Percentiles rank a stretch among this genome's conserved stretches.
phyloP scores from a whole-genome alignment of 768 basidiomycete species.

The Galerina marginata region DNA sequence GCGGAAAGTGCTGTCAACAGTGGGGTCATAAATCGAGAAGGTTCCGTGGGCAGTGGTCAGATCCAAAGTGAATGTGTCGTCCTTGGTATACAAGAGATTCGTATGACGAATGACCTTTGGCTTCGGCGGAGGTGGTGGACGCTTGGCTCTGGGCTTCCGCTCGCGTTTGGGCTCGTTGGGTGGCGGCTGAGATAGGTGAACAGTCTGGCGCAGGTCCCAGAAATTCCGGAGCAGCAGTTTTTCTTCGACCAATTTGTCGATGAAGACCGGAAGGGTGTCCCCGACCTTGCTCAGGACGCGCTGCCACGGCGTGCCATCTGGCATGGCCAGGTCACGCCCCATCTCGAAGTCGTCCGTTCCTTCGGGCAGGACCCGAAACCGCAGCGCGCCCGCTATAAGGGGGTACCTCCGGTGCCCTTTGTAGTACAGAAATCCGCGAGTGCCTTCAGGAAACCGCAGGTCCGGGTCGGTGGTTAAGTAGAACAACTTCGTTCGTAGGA shows the following conservation, averaged over 20 bases:
- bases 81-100: neutral
- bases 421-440: constrained; percentile 1
- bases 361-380: neutral
- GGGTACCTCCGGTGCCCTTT: neutral
- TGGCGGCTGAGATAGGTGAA: too few relatives aligned
- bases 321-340: neutral
- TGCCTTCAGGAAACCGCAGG: neutral
- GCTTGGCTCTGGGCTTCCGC: too few relatives aligned
- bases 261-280: neutral
- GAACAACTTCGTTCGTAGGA: neutral
- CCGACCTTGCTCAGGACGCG: neutral
- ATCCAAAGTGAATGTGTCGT: neutral
- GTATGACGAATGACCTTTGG: neutral
- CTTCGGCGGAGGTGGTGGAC: neutral
- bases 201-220: neutral
- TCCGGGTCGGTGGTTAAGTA: neutral
- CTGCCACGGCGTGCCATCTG: neutral
- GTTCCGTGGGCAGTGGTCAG: neutral
- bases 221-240: neutral
- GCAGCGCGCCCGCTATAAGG: neutral
- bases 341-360: neutral
- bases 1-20: neutral
- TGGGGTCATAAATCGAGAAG: neutral
- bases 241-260: neutral
- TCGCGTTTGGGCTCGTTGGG: too few relatives aligned